phyloP scores from a whole-genome alignment of 179 eudicot genomes.

The Corrigiola litoralis region DNA sequence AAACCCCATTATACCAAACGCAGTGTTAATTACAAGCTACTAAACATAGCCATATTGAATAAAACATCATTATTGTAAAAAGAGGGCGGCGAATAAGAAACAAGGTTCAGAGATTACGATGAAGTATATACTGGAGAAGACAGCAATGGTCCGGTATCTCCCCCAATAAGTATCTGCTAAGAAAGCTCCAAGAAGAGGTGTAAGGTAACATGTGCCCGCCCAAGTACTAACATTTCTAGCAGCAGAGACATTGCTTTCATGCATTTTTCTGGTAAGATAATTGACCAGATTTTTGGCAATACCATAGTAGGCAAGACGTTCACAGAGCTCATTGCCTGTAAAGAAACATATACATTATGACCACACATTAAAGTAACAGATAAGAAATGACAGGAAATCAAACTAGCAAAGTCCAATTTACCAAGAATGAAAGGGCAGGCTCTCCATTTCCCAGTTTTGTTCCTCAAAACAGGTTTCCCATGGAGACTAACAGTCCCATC shows the following conservation, averaged over 20 bases:
- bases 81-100: not conserved
- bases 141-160: conserved; percentile 34
- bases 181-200: conserved; percentile 33
- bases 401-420: not conserved
- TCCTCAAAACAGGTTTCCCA: conserved; percentile 24
- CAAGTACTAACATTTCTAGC: conserved; percentile 27
- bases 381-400: not conserved
- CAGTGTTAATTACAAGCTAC: too few relatives aligned
- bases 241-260: conserved; percentile 28
- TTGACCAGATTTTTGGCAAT: conserved; percentile 25
- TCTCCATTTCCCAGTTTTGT: conserved; percentile 37
- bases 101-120: conserved; percentile 3
- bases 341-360: too few relatives aligned
- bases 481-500: conserved; percentile 28
- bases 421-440: conserved; percentile 32
- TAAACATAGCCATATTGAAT: too few relatives aligned
- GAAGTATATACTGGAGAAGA: conserved; percentile 27
- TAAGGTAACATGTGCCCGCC: conserved; percentile 30
- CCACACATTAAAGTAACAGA: not conserved
- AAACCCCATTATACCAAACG: too few relatives aligned
- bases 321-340: conserved; percentile 29
- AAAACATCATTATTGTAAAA: not conserved
- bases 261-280: conserved; percentile 20
- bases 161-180: conserved; percentile 37
- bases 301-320: conserved; percentile 32